Evolutionary conservation across 176 grass and related monocot genomes (phyloP), one percentile per base, ranked within the genome.

Genomic region (Rhipidocladum racemiflorum): DNA sequence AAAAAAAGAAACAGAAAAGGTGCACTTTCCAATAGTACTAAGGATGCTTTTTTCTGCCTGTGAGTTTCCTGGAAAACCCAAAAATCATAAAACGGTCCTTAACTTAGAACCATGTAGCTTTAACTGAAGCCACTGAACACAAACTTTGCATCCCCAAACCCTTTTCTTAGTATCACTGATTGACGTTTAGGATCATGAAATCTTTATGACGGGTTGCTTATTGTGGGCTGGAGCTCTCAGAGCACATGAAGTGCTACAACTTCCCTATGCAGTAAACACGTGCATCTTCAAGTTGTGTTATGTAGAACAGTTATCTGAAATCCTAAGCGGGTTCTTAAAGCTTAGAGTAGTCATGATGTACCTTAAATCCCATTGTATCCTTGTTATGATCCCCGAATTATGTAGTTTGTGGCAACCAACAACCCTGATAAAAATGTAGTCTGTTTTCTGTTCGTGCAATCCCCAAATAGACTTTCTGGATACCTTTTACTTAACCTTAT

Each of bases 21-120:
- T 74, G 61, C 23, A 85, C 38, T 36, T 63, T 72, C 24, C 32
- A 69, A 53, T 21, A 72, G 66, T 50, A 49, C 55, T 57, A 11
- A 86, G 56, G 17, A 11, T 65, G 44, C 23, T 50, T 72, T 11
- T 11, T 86, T 20, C 49, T 8, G 76, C 45, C 44, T 67, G 11
- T 36, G 40, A 29, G 55, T 85, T 77, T 60, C 50, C 6, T 65
- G n/a, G 18, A 72, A 39, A 82, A 35, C 28, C 20, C 25, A 2
- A 36, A 61, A 73, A n/a, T 43, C 72, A 35, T 18, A 16, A 23
- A 65, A 56, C 28, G 21, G 59, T 38, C 2, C 21, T 73, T 53
- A 70, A 81, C 27, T 46, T 68, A 55, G 36, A 68, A 73, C 17
- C 60, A 38, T 72, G 56, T 64, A 9, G 67, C 76, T 53, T 55